Conservation (phyloP, 768 basidiomycete genomes). For the Favolaschia claudopus region DNA sequence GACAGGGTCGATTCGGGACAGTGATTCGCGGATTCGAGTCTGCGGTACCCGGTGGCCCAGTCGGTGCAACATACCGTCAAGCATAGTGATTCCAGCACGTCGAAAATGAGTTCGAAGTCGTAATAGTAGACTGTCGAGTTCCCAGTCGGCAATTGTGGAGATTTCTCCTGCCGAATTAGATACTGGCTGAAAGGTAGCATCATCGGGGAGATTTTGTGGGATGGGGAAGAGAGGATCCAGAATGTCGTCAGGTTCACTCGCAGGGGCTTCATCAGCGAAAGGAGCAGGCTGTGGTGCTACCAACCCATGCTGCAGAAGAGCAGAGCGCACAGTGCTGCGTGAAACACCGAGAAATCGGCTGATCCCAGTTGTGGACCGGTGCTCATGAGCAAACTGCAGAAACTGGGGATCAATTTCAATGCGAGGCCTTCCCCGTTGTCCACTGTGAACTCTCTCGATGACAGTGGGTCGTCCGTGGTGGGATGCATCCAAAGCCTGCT, state of each 20-base stretch:
- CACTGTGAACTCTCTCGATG: not conserved
- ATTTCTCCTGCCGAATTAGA: not conserved
- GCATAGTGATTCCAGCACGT: slow-evolving; percentile 22
- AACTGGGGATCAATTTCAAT: not conserved
- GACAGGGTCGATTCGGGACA: slow-evolving; percentile 21
- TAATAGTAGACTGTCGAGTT: slow-evolving; percentile 15
- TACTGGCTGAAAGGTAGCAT: no score
- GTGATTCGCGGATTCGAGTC: slow-evolving; percentile 16
- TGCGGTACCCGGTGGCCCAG: slow-evolving; percentile 11
- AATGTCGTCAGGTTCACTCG: not conserved
- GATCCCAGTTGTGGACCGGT: not conserved
- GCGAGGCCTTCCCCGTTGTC: not conserved
- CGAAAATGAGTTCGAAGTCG: slow-evolving; percentile 13
- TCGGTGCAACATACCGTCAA: slow-evolving; percentile 26
- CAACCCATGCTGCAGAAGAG: slow-evolving; percentile 18
- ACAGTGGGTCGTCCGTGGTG: not conserved
- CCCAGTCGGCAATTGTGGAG: not conserved
- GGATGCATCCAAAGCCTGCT: not conserved
- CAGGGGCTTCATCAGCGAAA: not conserved
- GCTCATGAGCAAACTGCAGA: not conserved
- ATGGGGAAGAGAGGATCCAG: not conserved
- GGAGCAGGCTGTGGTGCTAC: slow-evolving; percentile 11
- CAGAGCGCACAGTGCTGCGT: not conserved
- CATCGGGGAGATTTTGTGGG: not conserved
- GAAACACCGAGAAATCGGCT: not conserved